Evolutionary conservation across 257 asterid genomes (phyloP).

Genomic region (Solanum pennellii): DNA sequence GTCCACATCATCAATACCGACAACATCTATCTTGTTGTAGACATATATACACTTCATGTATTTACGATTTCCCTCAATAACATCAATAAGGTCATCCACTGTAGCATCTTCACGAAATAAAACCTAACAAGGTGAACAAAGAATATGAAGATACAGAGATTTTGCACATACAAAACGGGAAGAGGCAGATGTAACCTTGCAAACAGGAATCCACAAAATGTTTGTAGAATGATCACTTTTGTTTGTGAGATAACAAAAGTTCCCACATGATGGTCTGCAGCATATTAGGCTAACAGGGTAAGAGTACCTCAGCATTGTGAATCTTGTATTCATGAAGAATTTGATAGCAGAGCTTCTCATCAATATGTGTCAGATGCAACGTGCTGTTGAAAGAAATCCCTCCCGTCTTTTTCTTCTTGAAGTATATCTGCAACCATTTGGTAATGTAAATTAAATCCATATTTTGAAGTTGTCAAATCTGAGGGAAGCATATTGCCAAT

Average conservation of each 20-base stretch:
- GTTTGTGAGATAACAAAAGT: neutral
- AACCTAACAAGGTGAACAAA: constrained; percentile 27
- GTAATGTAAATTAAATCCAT: neutral
- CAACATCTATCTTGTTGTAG: constrained; percentile 93
- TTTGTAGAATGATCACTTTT: neutral
- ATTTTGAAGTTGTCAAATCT: neutral
- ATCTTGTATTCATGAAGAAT: constrained; percentile 93
- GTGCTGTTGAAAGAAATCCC: constrained; percentile 98
- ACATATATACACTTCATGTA: constrained; percentile 91
- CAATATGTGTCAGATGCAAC: constrained; percentile 61
- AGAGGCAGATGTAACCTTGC: neutral
- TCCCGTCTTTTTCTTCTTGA: constrained; percentile 90
- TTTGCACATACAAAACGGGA: neutral
- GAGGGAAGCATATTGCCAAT: neutral
- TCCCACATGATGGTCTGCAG: neutral
- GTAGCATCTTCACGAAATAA: constrained; percentile 96
- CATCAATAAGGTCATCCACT: constrained; percentile 93
- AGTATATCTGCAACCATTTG: constrained; percentile 63
- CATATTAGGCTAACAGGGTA: neutral
- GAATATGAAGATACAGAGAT: neutral
- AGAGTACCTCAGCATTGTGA: constrained; percentile 92
- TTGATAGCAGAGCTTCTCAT: constrained; percentile 97
- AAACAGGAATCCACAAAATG: neutral
- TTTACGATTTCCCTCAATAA: constrained; percentile 95
- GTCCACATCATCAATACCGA: constrained; percentile 96